Conservation (phyloP, 148 eudicot species). For the Drosera capensis region DNA sequence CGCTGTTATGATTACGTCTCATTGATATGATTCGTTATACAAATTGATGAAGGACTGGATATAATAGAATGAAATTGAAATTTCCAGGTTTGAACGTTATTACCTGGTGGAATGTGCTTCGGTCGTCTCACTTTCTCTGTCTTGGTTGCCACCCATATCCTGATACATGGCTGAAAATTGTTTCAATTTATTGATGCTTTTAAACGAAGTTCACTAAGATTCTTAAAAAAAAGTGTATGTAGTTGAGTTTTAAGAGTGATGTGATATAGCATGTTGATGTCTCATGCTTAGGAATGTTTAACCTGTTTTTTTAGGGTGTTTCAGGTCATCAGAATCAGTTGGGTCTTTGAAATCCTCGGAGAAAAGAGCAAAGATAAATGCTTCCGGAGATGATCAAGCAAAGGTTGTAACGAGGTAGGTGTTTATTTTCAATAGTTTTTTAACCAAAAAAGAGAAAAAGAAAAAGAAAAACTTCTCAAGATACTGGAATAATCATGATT, state of each 20-base stretch:
- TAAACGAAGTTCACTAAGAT: too few relatives aligned
- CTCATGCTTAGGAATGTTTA: too few relatives aligned
- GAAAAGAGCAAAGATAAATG: constrained; percentile 8
- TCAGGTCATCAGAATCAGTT: constrained; percentile 25
- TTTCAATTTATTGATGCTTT: too few relatives aligned
- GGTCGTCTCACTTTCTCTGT: background rate
- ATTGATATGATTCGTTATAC: background rate
- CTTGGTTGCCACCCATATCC: too few relatives aligned
- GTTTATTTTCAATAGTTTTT: background rate
- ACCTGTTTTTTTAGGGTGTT: constrained; percentile 8
- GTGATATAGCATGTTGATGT: too few relatives aligned
- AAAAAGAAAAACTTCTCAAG: too few relatives aligned
- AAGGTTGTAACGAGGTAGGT: constrained; percentile 15
- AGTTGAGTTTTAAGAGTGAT: too few relatives aligned
- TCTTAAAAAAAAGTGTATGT: too few relatives aligned
- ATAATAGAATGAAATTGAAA: background rate
- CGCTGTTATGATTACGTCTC: background rate
- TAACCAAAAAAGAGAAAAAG: background rate
- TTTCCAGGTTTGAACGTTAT: too few relatives aligned
- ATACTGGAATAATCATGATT: too few relatives aligned
- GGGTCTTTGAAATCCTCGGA: constrained; percentile 11
- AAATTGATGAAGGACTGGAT: background rate
- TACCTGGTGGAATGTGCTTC: background rate
- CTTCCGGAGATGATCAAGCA: constrained; percentile 5
- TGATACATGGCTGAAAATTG: too few relatives aligned